Evolutionary conservation across 208 protist species (phyloP).

Genomic region (Phytomonas sp.): DNA sequence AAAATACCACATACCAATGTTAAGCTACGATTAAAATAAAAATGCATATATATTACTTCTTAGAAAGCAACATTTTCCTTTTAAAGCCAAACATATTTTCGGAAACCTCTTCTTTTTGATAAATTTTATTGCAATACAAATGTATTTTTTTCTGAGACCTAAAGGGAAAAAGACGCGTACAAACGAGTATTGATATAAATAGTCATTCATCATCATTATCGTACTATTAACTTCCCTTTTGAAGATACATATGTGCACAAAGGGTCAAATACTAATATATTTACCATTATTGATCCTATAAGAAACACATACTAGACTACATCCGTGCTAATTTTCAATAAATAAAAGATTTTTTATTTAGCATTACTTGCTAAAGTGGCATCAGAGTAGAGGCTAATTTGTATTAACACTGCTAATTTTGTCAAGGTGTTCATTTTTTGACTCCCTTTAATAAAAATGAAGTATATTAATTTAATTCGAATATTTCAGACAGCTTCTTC

Average conservation of each 20-base stretch:
- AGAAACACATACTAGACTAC: background rate
- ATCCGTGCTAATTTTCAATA: slow-evolving; percentile 8
- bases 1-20: background rate
- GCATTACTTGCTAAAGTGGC: background rate
- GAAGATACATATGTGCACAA: background rate
- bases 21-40: too few relatives aligned
- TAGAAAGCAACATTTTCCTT: too few relatives aligned
- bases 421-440: background rate
- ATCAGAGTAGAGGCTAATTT: background rate
- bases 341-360: slow-evolving; percentile 4
- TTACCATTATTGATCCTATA: background rate
- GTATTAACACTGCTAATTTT: background rate
- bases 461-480: slow-evolving; percentile 16
- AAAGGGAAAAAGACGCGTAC: background rate
- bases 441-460: background rate
- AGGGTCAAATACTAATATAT: background rate
- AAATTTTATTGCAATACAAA: background rate
- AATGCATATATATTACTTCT: too few relatives aligned
- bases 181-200: background rate
- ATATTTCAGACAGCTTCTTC: slow-evolving; percentile 47
- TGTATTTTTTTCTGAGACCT: background rate
- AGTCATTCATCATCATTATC: background rate
- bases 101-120: too few relatives aligned
- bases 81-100: too few relatives aligned
- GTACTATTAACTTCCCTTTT: background rate